phyloP scores from a whole-genome alignment of 2,329 filamentous ascomycete species.

The Ramularia endophylla region DNA sequence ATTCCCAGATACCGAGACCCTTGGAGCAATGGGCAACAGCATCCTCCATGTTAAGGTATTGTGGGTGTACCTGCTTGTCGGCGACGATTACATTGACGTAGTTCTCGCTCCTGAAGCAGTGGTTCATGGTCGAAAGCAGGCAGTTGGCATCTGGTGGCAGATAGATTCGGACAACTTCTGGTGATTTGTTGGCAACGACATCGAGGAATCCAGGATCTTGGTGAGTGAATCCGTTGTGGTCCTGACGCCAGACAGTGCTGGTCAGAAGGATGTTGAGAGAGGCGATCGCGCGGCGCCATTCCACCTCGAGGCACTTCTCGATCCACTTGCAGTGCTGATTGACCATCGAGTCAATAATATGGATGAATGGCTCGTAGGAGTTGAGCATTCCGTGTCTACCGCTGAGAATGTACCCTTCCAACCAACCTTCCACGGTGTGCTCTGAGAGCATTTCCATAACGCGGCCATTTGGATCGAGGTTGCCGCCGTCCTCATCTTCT shows the following conservation, averaged over 20 bases:
- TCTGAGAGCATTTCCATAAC: constrained; percentile 84
- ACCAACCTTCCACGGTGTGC: constrained; percentile 73
- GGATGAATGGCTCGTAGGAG: constrained; percentile 77
- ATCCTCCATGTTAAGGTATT: constrained; percentile 67
- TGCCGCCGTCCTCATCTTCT: constrained; percentile 68
- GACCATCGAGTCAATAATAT: constrained; percentile 80
- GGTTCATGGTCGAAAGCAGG: constrained; percentile 67
- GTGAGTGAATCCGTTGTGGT: constrained; percentile 79
- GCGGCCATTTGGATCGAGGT: constrained; percentile 60
- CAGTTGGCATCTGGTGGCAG: constrained; percentile 75
- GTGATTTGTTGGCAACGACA: constrained; percentile 72
- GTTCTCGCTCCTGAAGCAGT: constrained; percentile 67
- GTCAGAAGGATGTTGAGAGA: constrained; percentile 77
- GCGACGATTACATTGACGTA: constrained; percentile 78
- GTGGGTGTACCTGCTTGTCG: constrained; percentile 73
- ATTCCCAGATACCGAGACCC: constrained; percentile 71
- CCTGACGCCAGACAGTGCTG: constrained; percentile 73
- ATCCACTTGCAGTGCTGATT: constrained; percentile 85
- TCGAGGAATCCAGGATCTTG: constrained; percentile 77
- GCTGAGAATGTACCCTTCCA: constrained; percentile 71
- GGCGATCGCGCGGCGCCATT: constrained; percentile 67
- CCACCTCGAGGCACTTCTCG: constrained; percentile 72
- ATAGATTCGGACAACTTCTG: constrained; percentile 74
- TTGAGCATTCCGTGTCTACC: constrained; percentile 72
- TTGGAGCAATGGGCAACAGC: constrained; percentile 73